A percentile compares a stretch with the other conserved stretches of the same genome.
These are phyloP conservation scores for Hyaloscypha finlandica DNA, from an alignment of 495 filamentous ascomycete species.

Conservation along the genomic window DNA sequence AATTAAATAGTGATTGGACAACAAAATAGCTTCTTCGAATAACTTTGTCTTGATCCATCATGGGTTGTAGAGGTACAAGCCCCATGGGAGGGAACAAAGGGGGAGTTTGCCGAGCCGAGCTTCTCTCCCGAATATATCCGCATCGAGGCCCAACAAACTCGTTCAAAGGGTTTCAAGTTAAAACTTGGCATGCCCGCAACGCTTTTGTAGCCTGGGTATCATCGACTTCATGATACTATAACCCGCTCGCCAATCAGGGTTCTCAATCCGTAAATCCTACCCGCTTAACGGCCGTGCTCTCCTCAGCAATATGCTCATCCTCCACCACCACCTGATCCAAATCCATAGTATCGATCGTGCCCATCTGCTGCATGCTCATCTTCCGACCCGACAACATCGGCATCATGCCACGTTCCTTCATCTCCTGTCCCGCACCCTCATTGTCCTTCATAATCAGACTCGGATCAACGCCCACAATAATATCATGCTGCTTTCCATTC, in stretches of 20 bases:
- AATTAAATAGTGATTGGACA: not conserved
- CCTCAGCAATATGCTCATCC: slow-evolving; percentile 21
- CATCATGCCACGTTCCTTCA: slow-evolving; percentile 27
- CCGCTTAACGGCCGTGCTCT: slow-evolving; percentile 26
- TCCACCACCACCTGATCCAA: slow-evolving; percentile 30
- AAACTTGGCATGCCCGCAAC: not conserved
- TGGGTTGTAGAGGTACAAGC: too few relatives aligned
- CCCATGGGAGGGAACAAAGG: not conserved
- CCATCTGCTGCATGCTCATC: slow-evolving; percentile 3
- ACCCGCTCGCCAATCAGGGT: not conserved
- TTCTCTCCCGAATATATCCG: not conserved
- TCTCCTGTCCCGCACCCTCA: slow-evolving; percentile 22
- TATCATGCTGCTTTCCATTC: not conserved
- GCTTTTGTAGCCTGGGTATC: not conserved
- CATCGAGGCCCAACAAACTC: not conserved
- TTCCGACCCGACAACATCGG: slow-evolving; percentile 11
- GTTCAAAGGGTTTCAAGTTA: too few relatives aligned
- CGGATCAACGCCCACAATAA: slow-evolving; percentile 18
- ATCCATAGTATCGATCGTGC: slow-evolving; percentile 32
- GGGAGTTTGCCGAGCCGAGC: not conserved
- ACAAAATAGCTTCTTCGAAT: not conserved
- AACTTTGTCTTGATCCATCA: too few relatives aligned
- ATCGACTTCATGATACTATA: not conserved
- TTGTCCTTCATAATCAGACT: not conserved
- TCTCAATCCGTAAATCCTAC: slow-evolving; percentile 21